Conservation (phyloP, 139 green algal species). For the Haematococcus lacustris region DNA sequence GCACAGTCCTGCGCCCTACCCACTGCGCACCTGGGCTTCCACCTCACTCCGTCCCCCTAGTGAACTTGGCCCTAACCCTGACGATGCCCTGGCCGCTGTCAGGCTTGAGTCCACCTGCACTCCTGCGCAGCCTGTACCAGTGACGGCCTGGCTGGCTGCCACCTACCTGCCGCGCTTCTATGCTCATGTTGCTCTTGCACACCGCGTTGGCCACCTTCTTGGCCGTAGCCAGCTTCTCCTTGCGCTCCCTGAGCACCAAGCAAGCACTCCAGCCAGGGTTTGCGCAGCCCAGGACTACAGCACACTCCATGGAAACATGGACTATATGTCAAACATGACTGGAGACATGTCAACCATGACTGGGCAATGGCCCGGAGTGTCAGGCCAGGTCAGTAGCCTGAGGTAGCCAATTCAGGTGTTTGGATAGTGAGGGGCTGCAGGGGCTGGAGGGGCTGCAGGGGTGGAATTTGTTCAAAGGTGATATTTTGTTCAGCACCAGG, state of each 20-base stretch:
- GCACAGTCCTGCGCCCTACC: too few species aligned
- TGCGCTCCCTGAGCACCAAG: constrained; percentile 26
- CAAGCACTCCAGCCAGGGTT: background rate
- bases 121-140: background rate
- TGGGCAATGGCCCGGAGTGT: background rate
- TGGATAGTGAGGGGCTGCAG: background rate
- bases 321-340: background rate
- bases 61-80: background rate
- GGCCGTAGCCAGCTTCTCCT: constrained; percentile 53
- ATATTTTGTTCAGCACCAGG: too few species aligned
- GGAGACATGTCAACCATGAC: background rate
- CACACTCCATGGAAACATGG: background rate
- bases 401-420: background rate
- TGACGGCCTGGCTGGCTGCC: constrained; percentile 8
- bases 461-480: too few species aligned
- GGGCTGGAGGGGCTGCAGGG: too few species aligned
- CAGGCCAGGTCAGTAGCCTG: background rate
- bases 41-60: too few species aligned
- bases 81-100: background rate
- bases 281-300: background rate
- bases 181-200: constrained; percentile 57
- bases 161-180: constrained; percentile 40
- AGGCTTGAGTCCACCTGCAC: background rate
- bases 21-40: too few species aligned
- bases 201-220: constrained; percentile 51